phyloP scores from a whole-genome alignment of 1,284 basidiomycete species.

The Tylopilus sp. region DNA sequence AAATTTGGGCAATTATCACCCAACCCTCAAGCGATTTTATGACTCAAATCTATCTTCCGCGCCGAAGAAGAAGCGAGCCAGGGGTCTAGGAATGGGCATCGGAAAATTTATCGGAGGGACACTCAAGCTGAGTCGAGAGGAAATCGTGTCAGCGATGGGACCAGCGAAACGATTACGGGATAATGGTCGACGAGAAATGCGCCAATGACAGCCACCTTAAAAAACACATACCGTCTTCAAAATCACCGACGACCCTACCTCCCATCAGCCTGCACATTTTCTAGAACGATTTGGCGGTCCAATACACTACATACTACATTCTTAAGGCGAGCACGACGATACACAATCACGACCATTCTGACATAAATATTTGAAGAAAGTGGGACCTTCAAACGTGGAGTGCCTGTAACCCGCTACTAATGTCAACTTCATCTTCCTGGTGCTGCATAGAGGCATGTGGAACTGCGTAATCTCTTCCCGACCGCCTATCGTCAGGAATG shows the following conservation, averaged over 20 bases:
- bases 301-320: slow-evolving; percentile 7
- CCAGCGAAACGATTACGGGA: slow-evolving; percentile 8
- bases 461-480: slow-evolving; percentile 24
- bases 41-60: slow-evolving; percentile 38
- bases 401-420: slow-evolving; percentile 23
- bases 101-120: slow-evolving; percentile 69
- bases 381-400: slow-evolving; percentile 22
- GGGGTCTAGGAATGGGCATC: slow-evolving; percentile 74
- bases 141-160: slow-evolving; percentile 50
- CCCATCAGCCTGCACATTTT: neutral
- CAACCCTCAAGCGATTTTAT: slow-evolving; percentile 66
- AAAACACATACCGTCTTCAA: neutral
- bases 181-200: slow-evolving; percentile 18
- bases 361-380: slow-evolving; percentile 14
- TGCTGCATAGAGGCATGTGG: slow-evolving; percentile 18
- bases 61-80: slow-evolving; percentile 49
- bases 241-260: neutral
- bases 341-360: slow-evolving; percentile 2
- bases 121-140: slow-evolving; percentile 59
- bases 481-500: slow-evolving; percentile 29
- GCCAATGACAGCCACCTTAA: slow-evolving; percentile 15
- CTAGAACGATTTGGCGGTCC: neutral
- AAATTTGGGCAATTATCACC: slow-evolving; percentile 78
- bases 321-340: slow-evolving; percentile 2
- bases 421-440: slow-evolving; percentile 23